Base-by-base conservation (phyloP, 768 basidiomycete species). In the Arthromyces matolae region DNA sequence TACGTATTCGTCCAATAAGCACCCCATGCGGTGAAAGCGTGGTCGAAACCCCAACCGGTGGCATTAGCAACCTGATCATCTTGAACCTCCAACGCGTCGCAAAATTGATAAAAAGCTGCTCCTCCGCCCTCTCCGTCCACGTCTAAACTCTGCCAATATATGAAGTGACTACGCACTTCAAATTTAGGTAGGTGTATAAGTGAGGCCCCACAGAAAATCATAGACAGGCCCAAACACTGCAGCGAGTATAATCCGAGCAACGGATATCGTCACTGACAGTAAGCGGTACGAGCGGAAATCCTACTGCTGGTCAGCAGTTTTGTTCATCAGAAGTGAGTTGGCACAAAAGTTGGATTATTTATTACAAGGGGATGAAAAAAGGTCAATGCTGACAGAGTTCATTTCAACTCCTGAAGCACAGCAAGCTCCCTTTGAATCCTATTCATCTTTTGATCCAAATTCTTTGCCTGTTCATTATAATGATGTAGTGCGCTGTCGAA, bases 121-220 rank as follows among this genome's bases (percentile, higher is more conserved):
- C 61, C 55, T 1, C 73, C 64, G 5, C 80, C n/a, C n/a, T n/a
- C 81, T 1, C 64, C 61, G n/a, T 69, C 64, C 1, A 81, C 79
- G 34, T 79, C 77, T 22, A 87, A 56, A 3, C 54, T 53, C 55
- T 88, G 86, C 86, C 86, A 89, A 38, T 84, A 81, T 71, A 74
- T 81, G 5, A 83, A 69, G 57, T 77, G 75, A 54, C 79, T 75
- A 46, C 66, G 75, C 48, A 81, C 83, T 80, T 65, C 13, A 22
- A 42, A 20, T 19, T 3, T 16, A 0, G 24, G 19, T 1, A 24
- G 33, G 25, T 16, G n/a, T n/a, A n/a, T n/a, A n/a, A n/a, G n/a
- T n/a, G n/a, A n/a, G n/a, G n/a, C n/a, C n/a, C n/a, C n/a, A n/a
- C n/a, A n/a, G n/a, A n/a, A n/a, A n/a, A n/a, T n/a, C n/a, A n/a